Evolutionary conservation across 1,284 basidiomycete species (phyloP), one percentile per base, ranked within the genome.

Genomic region (Afroboletus lepidellus): DNA sequence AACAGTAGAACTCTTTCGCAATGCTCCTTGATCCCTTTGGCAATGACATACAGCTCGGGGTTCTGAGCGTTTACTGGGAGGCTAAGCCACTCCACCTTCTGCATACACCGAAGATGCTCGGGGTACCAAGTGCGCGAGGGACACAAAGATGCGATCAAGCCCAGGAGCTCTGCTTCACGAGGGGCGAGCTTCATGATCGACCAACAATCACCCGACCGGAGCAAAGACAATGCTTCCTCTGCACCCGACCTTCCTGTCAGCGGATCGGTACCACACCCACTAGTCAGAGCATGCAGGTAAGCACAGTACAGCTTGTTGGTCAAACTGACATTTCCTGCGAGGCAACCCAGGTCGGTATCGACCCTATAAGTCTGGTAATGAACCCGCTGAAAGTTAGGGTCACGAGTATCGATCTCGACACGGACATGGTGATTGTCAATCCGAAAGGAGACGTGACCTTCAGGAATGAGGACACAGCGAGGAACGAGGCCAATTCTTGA

Each of bases 211-310:
- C 75, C 69, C 3, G 74, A 75, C 2, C 52, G 55, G 5, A 80
- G 59, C 18, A 72, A 60, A 30, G 62, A 57, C 13, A 80, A 54
- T 1, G 77, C 79, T 46, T 79, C 72, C 46, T 78, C 73, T 2
- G 71, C 74, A 5, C 80, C 79, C 0, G 73, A 74, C 30, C 65
- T 71, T 11, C 69, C 60, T 0, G 74, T 77, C 8, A 83, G 62
- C 0, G 74, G 75, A 58, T 82, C 80, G 5, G 70, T 65, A 6
- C 76, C 65, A 27, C 68, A 69, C 5, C 56, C 59, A 32, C 72
- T 72, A 0, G 75, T 79, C 5, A 76, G 44, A 3, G 76, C 75
- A 42, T 81, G 80, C 13, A 81, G 65, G 44, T 76, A 75, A 0
- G 72, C 65, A 41, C 67, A 69, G 54, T 71, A 78, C 3, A 77